Base-by-base conservation (phyloP, 768 basidiomycete genomes). In the Cyclocybe cylindracea region DNA sequence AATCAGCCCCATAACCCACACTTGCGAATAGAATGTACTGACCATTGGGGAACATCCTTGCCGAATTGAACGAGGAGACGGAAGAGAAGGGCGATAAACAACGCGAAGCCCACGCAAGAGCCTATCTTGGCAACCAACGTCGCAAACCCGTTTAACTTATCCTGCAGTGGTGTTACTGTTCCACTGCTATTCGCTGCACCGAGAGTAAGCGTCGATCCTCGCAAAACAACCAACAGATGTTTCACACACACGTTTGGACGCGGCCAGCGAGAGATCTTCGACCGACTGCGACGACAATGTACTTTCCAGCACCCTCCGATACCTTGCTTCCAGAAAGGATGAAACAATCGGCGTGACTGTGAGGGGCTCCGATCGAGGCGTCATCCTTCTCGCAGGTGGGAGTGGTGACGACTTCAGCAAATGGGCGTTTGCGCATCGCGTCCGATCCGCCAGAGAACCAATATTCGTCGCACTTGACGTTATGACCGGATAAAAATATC, bases 371-470 rank as follows among this genome's bases (percentile, higher is more conserved):
- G 24, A 24, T 5, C 24, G 63, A 53, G 57, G 63, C 44, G 44
- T 63, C 51, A 43, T 66, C 69, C 41, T 69, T 66, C 45, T 65
- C 65, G 51, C 60, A 55, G 32, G 54, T 49, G 5, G 48, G 34
- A 16, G 57, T 69, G 38, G 72, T 72, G 13, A 91, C 58, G 58
- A 89, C 88, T 38, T 94, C 87, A 14, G 82, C 80, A 68, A 87
- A 97, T 1, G 89, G 59, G 13, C 85, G 65, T 70, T 99, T 99
- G 66, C 85, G 87, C 67, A 99, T 94, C 10, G 94, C 87, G 68
- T 99, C 95, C 7, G 90, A 91, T 73, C 98, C 97, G 58, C 96
- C 97, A 0, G 97, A 98, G 39, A 94, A 93, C 16, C 92, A 91
- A 24, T 91, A 93, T 68, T 98, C 97, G 63, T 99, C 97, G 66